phyloP scores from a whole-genome alignment of 306 rosid species.

The Cicer judaicum region DNA sequence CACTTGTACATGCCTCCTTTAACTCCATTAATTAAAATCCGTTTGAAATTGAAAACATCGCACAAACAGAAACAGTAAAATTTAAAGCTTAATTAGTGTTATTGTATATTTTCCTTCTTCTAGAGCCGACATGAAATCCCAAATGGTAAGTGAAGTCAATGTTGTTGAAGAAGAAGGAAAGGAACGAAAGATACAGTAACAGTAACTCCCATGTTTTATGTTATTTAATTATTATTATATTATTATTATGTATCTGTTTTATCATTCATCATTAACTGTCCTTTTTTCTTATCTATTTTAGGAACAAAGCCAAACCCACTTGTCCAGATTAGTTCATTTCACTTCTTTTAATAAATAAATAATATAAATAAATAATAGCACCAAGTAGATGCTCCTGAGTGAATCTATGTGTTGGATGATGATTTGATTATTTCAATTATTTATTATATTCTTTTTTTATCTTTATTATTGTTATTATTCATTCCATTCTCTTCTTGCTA shows the following conservation, averaged over 20 bases:
- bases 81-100: background rate
- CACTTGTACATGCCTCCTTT: too few relatives aligned
- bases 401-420: constrained; percentile 25
- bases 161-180: constrained; percentile 5
- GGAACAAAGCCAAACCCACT: constrained; percentile 46
- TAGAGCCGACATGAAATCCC: constrained; percentile 26
- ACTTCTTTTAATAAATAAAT: background rate
- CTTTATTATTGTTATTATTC: background rate
- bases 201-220: constrained; percentile 9
- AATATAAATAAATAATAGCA: background rate
- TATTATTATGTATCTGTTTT: background rate
- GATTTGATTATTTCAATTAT: background rate
- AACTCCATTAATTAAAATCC: too few relatives aligned
- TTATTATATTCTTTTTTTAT: constrained; percentile 3
- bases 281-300: constrained; percentile 35
- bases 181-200: constrained; percentile 10
- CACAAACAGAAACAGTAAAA: background rate
- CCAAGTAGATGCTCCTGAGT: background rate
- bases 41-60: background rate
- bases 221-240: background rate
- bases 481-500: constrained; percentile 16
- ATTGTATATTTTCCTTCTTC: background rate
- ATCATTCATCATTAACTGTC: constrained; percentile 24
- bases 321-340: constrained; percentile 15
- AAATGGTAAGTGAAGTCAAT: constrained; percentile 24